Percentiles rank a stretch among this genome's conserved stretches.
Conservation (phyloP, 2,329 filamentous ascomycete genomes). For the Sporothrix brasiliensis region DNA sequence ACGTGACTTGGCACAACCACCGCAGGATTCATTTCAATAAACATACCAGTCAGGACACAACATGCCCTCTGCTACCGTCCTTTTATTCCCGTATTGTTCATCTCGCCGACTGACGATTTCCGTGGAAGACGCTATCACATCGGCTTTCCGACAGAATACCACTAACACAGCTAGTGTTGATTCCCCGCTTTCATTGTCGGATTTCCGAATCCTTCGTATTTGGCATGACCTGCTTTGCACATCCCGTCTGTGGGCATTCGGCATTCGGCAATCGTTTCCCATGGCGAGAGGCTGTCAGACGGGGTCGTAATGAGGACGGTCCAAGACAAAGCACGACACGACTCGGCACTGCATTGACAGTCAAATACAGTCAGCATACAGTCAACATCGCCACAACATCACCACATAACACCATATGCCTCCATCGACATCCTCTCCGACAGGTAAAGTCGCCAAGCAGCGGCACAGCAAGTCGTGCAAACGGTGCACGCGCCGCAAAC, state of each 20-base stretch:
- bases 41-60: no score
- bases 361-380: neutral
- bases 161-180: neutral
- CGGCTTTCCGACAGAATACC: slow-evolving; percentile 1
- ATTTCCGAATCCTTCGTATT: neutral
- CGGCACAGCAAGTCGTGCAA: slow-evolving; percentile 32
- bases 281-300: no score
- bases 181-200: neutral
- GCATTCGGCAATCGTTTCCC: no score
- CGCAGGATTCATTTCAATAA: neutral
- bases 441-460: neutral
- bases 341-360: no score
- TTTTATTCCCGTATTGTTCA: no score
- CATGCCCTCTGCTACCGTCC: no score
- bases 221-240: neutral
- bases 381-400: neutral
- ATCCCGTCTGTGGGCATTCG: no score
- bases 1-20: no score
- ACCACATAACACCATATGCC: neutral
- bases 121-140: neutral
- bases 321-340: no score
- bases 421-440: neutral
- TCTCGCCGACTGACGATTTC: no score
- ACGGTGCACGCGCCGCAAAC: slow-evolving; percentile 31
- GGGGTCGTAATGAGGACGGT: no score